phyloP scores from a whole-genome alignment of 305 asterid genomes.

The Fraxinus sp. region DNA sequence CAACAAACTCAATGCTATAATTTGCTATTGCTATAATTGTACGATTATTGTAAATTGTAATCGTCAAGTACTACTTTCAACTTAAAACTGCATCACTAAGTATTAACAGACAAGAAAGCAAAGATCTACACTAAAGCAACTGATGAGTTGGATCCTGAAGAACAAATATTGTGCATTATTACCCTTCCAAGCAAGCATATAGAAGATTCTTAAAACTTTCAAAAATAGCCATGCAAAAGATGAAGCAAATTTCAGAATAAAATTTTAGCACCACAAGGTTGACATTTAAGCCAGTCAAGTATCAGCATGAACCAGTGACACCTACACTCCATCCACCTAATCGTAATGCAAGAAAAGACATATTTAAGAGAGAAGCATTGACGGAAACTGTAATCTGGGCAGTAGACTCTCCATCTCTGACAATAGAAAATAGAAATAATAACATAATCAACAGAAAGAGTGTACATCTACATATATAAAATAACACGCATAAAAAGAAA shows the following conservation, averaged over 20 bases:
- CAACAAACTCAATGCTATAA: not conserved
- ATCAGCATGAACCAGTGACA: constrained; percentile 6
- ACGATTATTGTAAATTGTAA: not conserved
- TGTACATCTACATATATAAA: no score
- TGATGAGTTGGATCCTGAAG: not conserved
- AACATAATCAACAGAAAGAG: no score
- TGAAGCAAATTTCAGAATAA: not conserved
- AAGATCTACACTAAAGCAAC: not conserved
- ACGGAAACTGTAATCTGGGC: not conserved
- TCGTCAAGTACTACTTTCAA: not conserved
- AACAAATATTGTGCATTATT: not conserved
- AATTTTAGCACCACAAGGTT: constrained; percentile 10
- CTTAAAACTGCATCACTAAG: not conserved
- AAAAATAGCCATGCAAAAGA: not conserved
- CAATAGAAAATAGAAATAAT: no score
- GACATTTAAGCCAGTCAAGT: constrained; percentile 10
- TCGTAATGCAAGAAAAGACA: not conserved
- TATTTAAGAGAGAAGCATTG: not conserved
- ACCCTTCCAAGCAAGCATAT: not conserved
- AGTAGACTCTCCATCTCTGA: not conserved
- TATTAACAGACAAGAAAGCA: not conserved
- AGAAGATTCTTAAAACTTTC: not conserved
- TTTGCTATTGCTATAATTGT: not conserved
- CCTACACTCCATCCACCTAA: not conserved
- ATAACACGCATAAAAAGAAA: not conserved